phyloP scores from a whole-genome alignment of 768 basidiomycete species.

The Panellus pusillus region DNA sequence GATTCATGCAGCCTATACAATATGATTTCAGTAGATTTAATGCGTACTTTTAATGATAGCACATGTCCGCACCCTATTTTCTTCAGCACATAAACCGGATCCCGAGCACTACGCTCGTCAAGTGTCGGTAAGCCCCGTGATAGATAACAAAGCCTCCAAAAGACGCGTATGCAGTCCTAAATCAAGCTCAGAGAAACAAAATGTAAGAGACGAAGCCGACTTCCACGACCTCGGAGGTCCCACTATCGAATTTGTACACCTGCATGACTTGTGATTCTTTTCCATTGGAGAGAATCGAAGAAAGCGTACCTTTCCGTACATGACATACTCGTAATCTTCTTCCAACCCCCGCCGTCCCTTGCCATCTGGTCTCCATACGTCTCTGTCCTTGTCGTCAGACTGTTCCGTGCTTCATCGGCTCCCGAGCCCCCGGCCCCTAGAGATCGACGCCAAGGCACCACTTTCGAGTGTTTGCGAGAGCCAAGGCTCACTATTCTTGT shows the following conservation, averaged over 20 bases:
- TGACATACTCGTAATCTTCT: constrained; percentile 97
- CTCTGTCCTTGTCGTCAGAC: constrained; percentile 67
- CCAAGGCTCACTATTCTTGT: too few relatives aligned
- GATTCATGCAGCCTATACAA: background rate
- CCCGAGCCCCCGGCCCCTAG: constrained; percentile 39
- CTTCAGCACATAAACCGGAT: constrained; percentile 91
- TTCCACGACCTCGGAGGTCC: constrained; percentile 81
- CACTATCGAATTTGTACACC: constrained; percentile 97
- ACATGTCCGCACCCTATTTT: constrained; percentile 44
- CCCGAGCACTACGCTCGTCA: constrained; percentile 92
- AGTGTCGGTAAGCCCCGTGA: constrained; percentile 89
- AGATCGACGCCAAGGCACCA: too few relatives aligned
- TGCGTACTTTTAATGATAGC: constrained; percentile 7
- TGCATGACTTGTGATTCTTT: constrained; percentile 29
- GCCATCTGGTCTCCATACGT: constrained; percentile 84
- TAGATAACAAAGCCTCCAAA: constrained; percentile 96
- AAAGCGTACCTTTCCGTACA: constrained; percentile 88
- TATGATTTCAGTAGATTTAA: constrained; percentile 19
- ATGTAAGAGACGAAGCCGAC: constrained; percentile 28
- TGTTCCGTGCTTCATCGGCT: constrained; percentile 53
- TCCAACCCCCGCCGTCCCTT: constrained; percentile 82
- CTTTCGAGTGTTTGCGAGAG: too few relatives aligned
- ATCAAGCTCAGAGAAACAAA: constrained; percentile 15
- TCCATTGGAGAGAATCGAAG: background rate
- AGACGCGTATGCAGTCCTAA: constrained; percentile 91